These are phyloP conservation scores for Neonectria hederae DNA, from an alignment of 2,329 filamentous ascomycete species.

Conservation along the genomic window DNA sequence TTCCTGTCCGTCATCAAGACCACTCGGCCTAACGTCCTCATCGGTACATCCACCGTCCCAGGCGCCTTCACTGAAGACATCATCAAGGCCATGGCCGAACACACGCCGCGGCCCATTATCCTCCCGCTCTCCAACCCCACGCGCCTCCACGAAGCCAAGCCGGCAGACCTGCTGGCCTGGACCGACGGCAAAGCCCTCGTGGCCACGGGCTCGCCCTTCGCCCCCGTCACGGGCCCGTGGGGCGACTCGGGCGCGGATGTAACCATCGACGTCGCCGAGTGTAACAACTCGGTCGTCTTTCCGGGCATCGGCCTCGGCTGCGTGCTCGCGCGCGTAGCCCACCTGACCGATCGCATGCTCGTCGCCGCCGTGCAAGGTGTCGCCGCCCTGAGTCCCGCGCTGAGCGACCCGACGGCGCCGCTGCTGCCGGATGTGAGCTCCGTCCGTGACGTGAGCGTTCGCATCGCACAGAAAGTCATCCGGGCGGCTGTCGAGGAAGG, in stretches of 20 bases:
- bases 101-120: conserved; percentile 77
- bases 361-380: conserved; percentile 81
- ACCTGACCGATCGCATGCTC: conserved; percentile 81
- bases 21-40: conserved; percentile 81
- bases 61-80: conserved; percentile 79
- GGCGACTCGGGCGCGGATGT: conserved; percentile 56
- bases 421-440: conserved; percentile 80
- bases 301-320: conserved; percentile 85
- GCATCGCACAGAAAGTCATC: conserved; percentile 81
- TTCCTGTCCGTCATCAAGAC: conserved; percentile 74
- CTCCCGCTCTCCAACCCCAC: conserved; percentile 90
- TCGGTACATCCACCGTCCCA: conserved; percentile 85
- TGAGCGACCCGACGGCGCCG: conserved; percentile 69
- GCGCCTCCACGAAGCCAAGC: conserved; percentile 81
- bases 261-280: conserved; percentile 72
- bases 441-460: conserved; percentile 79
- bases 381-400: conserved; percentile 74
- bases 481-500: conserved; percentile 74
- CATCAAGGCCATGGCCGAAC: conserved; percentile 77
- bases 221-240: conserved; percentile 72
- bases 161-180: conserved; percentile 80
- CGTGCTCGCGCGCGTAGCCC: conserved; percentile 73
- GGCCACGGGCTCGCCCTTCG: conserved; percentile 85
- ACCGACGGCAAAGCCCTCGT: conserved; percentile 80
- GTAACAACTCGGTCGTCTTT: conserved; percentile 89